Base-by-base conservation (phyloP, 345 rosid species). In the Noccaea caerulescens region DNA sequence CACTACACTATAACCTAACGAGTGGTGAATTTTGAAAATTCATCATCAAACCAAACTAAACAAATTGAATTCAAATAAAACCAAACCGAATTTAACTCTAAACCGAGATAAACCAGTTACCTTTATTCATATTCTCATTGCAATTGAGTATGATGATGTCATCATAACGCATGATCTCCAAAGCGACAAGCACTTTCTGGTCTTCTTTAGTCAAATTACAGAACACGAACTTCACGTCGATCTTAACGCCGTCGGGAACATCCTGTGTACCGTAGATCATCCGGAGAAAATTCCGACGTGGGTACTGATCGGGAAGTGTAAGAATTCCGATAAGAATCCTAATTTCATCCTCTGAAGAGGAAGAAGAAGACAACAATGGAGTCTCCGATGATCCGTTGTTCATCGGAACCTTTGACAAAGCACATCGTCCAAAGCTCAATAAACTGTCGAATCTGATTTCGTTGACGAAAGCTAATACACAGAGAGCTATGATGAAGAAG, bases 161-260 rank as follows among this genome's bases (percentile, higher is more conserved):
- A 50, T 90, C 88, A 57, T 77, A 88, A 5, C 84, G 88, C 97
- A 93, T 90, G 54, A 93, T 90, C 84, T 93, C 97, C 1, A 90
- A 87, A 5, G 96, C 97, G 7, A 93, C 88, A 10, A 91, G 84
- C 7, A 88, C 82, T 56, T 77, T 86, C 49, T 93, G 98, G 20
- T 93, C 97, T 68, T 90, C 97, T 62, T 87, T 93, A 2, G 97
- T 90, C 13, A 93, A 76, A 68, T 90, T 93, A 81, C 98, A 93
- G 11, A 93, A 90, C 49, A 93, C 93, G 20, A 93, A 93, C 84
- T 86, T 90, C n/a, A 93, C 85, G 47, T 93, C 96, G 8, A 93
- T 63, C 75, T 78, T 70, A 6, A 82, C 87, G 1, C 87, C 85
- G 1, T 5, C 41, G 0, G 70, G 73, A 51, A 77, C 61, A 30